Evolutionary conservation across 2,329 filamentous ascomycete species (phyloP).

Genomic region (Ophiostoma tasmaniense): DNA sequence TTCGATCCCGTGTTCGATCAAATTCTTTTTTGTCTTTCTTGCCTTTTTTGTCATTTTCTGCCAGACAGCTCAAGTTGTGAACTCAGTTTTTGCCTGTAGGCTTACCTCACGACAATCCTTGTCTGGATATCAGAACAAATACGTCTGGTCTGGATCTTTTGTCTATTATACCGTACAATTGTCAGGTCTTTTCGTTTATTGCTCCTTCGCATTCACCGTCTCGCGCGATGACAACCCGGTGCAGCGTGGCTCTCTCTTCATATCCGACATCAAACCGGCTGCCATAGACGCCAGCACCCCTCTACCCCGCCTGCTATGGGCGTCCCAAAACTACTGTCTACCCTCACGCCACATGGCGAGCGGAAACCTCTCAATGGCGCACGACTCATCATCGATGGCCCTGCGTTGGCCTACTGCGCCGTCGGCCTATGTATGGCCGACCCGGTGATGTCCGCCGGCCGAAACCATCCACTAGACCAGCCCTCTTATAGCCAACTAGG

Average conservation of each 20-base stretch:
- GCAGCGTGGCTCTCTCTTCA: not conserved
- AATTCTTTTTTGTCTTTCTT: not conserved
- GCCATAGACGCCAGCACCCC: not conserved
- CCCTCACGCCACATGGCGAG: slow-evolving; percentile 22
- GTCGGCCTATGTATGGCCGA: slow-evolving; percentile 19
- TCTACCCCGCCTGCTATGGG: slow-evolving; percentile 21
- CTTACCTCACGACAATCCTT: not conserved
- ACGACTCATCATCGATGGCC: slow-evolving; percentile 24
- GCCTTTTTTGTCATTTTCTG: not conserved
- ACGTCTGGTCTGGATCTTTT: not conserved
- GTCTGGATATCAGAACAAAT: not conserved
- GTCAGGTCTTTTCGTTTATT: not conserved
- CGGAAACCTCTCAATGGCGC: slow-evolving; percentile 18
- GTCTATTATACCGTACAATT: not conserved
- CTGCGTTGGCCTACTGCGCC: slow-evolving; percentile 24
- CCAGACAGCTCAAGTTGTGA: not conserved
- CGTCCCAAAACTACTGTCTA: slow-evolving; percentile 22
- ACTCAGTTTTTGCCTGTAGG: not conserved
- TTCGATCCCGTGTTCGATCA: slow-evolving; percentile 19
- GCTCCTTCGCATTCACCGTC: not conserved
- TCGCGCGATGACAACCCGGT: not conserved
- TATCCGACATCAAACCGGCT: not conserved
- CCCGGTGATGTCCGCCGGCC: slow-evolving; percentile 1
- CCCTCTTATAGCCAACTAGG: slow-evolving; percentile 21
- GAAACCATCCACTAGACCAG: slow-evolving; percentile 21